Evolutionary conservation across 805 yeast species (phyloP).

Genomic region (Helenozyma baotianmanensis): DNA sequence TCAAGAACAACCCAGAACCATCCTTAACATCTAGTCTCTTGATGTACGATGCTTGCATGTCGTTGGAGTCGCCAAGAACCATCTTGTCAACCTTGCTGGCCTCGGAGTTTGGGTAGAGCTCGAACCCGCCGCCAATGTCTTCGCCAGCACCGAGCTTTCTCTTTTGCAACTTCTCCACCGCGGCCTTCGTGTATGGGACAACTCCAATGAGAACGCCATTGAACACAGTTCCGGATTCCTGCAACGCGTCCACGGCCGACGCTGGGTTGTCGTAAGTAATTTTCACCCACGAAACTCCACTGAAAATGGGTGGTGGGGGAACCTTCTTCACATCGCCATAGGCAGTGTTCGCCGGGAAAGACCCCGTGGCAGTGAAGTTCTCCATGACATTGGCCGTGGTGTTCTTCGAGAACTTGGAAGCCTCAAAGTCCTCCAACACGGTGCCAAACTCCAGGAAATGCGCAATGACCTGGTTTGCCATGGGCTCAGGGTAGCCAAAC

Average conservation of each 20-base stretch:
- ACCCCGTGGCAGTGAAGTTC: constrained; percentile 10
- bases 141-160: constrained; percentile 39
- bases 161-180: constrained; percentile 55
- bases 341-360: constrained; percentile 5
- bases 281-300: constrained; percentile 91
- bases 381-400: constrained; percentile 6
- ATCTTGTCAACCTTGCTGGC: constrained; percentile 8
- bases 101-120: constrained; percentile 7
- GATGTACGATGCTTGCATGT: constrained; percentile 19
- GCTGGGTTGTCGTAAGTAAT: constrained; percentile 72
- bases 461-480: constrained; percentile 60
- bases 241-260: constrained; percentile 77
- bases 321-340: constrained; percentile 1
- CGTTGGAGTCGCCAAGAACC: constrained; percentile 10
- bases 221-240: constrained; percentile 72
- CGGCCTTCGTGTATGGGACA: constrained; percentile 58
- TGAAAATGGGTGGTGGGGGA: constrained; percentile 53
- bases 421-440: constrained; percentile 69
- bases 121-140: constrained; percentile 42
- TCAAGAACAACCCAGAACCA: constrained; percentile 35
- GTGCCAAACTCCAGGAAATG: constrained; percentile 78
- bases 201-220: constrained; percentile 66
- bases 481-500: constrained; percentile 82
- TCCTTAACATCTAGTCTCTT: constrained; percentile 36
- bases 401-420: constrained; percentile 7